Evolutionary conservation across 78 protist genomes (phyloP), one percentile per base, ranked within the genome.

Genomic region (Cavenderia fasciculata): DNA sequence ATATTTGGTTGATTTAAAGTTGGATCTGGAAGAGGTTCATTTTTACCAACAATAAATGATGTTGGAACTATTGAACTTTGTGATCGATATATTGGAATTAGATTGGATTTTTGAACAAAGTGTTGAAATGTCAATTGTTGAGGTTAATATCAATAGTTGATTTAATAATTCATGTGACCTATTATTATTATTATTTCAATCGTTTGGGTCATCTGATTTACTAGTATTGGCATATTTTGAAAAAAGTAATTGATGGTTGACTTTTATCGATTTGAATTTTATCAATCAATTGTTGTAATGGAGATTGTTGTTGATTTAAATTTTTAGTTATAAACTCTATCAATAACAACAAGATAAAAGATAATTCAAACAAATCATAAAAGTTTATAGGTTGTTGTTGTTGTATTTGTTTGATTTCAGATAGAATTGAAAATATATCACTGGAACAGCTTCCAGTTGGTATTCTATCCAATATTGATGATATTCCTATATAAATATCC

Each of bases 311-410:
- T 4, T 61, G 36, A 34, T 61, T 61, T 27, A 63, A 11, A 33
- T 51, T 41, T 8, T 46, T 61, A 1, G 65, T 33, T 16, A 11
- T 44, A 34, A 33, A 33, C 21, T 78, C 87, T 12, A 78, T 46
- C 63, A 78, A 12, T 29, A 78, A 40, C 33, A 78, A 52, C 29
- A 65, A 18, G 23, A 52, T 62, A n/a, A 78, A 52, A 6, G 87
- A 65, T 62, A 65, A 65, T 52, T 78, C 87, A 78, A 65, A 78
- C 23, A 65, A 47, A 40, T n/a, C 38, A 34, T 62, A 72, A 4
- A 72, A 43, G 36, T 59, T 56, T 23, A 29, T 16, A 6, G 36
- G 54, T 49, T 18, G 54, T 49, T 49, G 54, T 49, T 49, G 54
- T 18, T 12, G 54, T 49, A 49, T 12, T 49, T 49, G 54, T 49